Evolutionary conservation across 495 filamentous ascomycete genomes (phyloP), one percentile per base, ranked within the genome.

Genomic region (Geoglossum glabrum): DNA sequence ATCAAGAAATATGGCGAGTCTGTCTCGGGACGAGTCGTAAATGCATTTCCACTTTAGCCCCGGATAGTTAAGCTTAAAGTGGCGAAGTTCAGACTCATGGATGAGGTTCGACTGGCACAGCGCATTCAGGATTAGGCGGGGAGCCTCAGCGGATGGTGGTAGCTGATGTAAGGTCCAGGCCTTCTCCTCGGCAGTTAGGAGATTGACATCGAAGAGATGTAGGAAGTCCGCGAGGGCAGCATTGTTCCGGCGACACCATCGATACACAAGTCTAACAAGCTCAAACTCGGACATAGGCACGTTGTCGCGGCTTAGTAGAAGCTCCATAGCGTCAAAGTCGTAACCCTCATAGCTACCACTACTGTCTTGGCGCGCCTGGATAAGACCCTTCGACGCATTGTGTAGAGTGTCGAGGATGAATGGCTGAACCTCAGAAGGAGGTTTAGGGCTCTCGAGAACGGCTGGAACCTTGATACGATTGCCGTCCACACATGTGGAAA

Each of bases 391-490:
- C 6, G 69, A 69, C 13, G 62, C 68, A 9, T 68, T 62, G 55
- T 76, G 74, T 5, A 77, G 61, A 19, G 70, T 60, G 56, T 76
- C 73, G 3, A 77, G 67, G 28, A 77, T 70, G 57, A 77, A 77
- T 0, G 66, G 63, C 27, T 63, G 54, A 5, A 57, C 56, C 2
- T 64, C 54, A 3, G 60, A 31, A 15, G 59, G 13, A n/a, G 64
- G 61, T 30, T 64, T 57, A 17, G 72, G 74, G 11, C 66, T 59
- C 46, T 75, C 69, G 0, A 76, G 63, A 27, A 64, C 65, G 23
- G 57, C 49, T n/a, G 74, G 74, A 36, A 75, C 62, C 56, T 66
- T 69, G 34, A 78, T 72, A 7, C 65, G 67, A 60, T 76, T 74
- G 1, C 73, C 74, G 56, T 76, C 75, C 7, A 78, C 75, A 52